These are phyloP conservation scores for Piromyces sp. DNA, from an alignment of 192 early-diverging fungal genomes.

Conservation along the genomic window DNA sequence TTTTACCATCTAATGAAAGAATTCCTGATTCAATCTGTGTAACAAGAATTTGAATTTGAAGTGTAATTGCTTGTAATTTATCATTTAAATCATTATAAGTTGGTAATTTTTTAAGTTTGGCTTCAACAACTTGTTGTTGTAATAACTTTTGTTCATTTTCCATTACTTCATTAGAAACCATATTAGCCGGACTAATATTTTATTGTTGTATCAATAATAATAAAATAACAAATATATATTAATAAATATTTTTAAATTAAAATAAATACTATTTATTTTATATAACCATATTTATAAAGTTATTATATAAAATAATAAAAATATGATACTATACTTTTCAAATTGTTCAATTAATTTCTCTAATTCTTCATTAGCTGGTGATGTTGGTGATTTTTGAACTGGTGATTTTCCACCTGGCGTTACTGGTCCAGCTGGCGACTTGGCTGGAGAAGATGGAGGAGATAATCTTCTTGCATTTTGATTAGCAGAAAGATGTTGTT, in stretches of 20 bases:
- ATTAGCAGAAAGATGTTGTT: too few relatives aligned
- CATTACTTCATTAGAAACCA: not conserved
- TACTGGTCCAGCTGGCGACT: too few relatives aligned
- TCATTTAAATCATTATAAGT: not conserved
- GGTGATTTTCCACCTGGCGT: too few relatives aligned
- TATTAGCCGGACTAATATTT: not conserved
- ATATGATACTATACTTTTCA: not conserved
- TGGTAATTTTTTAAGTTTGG: not conserved
- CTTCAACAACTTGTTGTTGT: not conserved
- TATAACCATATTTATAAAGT: too few relatives aligned
- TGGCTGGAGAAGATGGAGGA: too few relatives aligned
- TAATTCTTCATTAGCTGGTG: not conserved
- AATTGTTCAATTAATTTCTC: not conserved
- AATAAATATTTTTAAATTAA: too few relatives aligned
- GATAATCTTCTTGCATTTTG: too few relatives aligned
- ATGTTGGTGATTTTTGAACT: not conserved
- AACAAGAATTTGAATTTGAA: not conserved
- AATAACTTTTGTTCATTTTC: not conserved
- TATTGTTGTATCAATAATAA: too few relatives aligned
- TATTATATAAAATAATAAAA: too few relatives aligned
- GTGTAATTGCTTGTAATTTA: not conserved
- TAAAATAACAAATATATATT: not conserved
- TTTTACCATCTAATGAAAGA: not conserved
- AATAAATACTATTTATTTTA: too few relatives aligned
- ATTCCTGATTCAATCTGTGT: not conserved